Conservation (phyloP, 2,329 filamentous ascomycete species). For the Aspergillus quadricinctus region DNA sequence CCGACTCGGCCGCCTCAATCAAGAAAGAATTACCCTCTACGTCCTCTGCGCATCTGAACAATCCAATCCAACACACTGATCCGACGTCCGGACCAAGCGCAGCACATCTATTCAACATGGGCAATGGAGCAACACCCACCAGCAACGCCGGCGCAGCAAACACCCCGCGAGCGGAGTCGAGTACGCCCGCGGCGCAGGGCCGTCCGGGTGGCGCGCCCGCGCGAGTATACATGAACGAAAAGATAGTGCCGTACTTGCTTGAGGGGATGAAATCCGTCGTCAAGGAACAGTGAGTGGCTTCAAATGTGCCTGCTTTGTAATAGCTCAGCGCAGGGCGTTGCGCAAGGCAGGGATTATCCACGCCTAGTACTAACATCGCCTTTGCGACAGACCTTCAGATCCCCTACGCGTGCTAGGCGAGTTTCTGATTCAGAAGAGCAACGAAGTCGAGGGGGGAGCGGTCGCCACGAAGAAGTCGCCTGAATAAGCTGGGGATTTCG, state of each 20-base stretch:
- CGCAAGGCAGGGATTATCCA: background rate
- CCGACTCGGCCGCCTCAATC: background rate
- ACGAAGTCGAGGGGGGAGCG: slow-evolving; percentile 53
- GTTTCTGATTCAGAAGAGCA: slow-evolving; percentile 64
- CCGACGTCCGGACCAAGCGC: background rate
- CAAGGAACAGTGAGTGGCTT: slow-evolving; percentile 60
- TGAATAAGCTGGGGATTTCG: slow-evolving; percentile 16
- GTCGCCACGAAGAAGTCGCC: slow-evolving; percentile 20
- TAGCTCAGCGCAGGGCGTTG: background rate
- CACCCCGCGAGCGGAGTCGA: slow-evolving; percentile 29
- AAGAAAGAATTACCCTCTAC: background rate
- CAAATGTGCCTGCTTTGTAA: background rate
- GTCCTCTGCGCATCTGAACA: background rate
- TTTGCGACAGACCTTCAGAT: slow-evolving; percentile 54
- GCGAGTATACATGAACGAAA: slow-evolving; percentile 67
- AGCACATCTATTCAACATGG: slow-evolving; percentile 14
- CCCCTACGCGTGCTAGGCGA: slow-evolving; percentile 67
- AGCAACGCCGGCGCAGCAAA: slow-evolving; percentile 18
- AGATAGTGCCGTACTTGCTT: slow-evolving; percentile 62
- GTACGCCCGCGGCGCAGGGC: slow-evolving; percentile 53
- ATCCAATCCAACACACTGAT: background rate
- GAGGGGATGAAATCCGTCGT: slow-evolving; percentile 72
- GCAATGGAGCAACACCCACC: slow-evolving; percentile 6
- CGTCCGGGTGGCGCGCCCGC: slow-evolving; percentile 64
- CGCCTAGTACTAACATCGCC: background rate